A percentile compares a stretch with the other conserved stretches of the same genome.
Evolutionary conservation across 2,329 filamentous ascomycete genomes (phyloP).

Genomic region (Rutstroemia sp.): DNA sequence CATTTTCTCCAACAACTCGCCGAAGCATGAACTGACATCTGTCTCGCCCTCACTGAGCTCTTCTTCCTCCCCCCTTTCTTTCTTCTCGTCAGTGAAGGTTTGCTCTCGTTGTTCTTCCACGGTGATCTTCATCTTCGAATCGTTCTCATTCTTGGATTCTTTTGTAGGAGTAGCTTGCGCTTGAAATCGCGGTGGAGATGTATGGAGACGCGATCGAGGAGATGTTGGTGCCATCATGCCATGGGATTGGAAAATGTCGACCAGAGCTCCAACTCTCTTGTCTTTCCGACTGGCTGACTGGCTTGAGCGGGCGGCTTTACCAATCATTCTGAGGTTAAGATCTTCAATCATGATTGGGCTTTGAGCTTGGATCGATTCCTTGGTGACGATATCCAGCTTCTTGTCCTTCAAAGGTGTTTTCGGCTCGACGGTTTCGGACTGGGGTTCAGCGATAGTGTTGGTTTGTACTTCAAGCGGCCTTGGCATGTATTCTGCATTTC

Average conservation of each 20-base stretch:
- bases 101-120: too few relatives aligned
- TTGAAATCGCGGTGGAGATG: not conserved
- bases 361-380: too few relatives aligned
- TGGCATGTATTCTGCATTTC: too few relatives aligned
- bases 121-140: not conserved
- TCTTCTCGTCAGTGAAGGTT: not conserved
- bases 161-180: not conserved
- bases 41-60: constrained; percentile 3
- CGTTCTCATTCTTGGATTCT: not conserved
- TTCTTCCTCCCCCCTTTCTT: not conserved
- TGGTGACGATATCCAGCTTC: too few relatives aligned
- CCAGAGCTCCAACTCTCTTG: constrained; percentile 13
- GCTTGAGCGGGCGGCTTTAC: constrained; percentile 10
- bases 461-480: too few relatives aligned
- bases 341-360: not conserved
- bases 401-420: too few relatives aligned
- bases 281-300: not conserved
- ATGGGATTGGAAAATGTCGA: constrained; percentile 20
- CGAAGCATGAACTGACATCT: constrained; percentile 6
- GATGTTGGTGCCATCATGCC: constrained; percentile 13
- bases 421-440: too few relatives aligned
- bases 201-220: not conserved
- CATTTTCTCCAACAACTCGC: constrained; percentile 5
- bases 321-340: constrained; percentile 10
- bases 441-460: too few relatives aligned